Base-by-base conservation (phyloP, 192 early-diverging fungal species). In the Coemansia sp. region DNA sequence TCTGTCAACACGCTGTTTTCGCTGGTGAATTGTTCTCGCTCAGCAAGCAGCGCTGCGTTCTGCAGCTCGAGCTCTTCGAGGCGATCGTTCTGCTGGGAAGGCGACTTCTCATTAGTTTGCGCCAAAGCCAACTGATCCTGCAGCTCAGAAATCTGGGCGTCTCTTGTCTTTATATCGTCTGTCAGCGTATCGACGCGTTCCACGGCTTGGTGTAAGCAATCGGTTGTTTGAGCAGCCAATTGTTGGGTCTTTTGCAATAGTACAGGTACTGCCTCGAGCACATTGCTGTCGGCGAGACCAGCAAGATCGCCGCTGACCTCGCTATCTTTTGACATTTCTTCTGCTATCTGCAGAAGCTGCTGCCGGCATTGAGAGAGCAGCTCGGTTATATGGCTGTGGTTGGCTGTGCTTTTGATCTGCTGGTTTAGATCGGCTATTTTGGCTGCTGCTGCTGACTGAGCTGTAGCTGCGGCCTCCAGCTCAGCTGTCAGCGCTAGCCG, bases 1-100 rank as follows among this genome's bases (percentile, higher is more conserved):
- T 77, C 73, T 19, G 63, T 61, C 12, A 77, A 39, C 1, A 52
- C 16, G 4, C 19, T 39, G 44, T 72, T 57, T 19, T 70, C 63
- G 18, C 64, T 20, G 8, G 51, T 47, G 30, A 58, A 53, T 19
- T 37, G 49, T 13, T 65, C 55, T 43, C 87, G 83, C 14, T 82
- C 80, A 33, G 85, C 82, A 52, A 78, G 53, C 7, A 89, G 61
- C 38, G 74, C 76, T 36, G 76, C 75, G 55, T 89, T 88, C 18
- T 73, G 39, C 0, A 60, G 7, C 39, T 81, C 84, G 20, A 84
- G 80, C 68, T 86, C 84, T 2, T 77, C 70, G 14, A 86, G 72
- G 42, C 75, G 83, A 15, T 69, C 61, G 48, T 83, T 77, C 65
- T 21, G 77, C 19, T 23, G 20, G 41, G 10, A n/a, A 9, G 23